A percentile compares a stretch with the other conserved stretches of the same genome.
Evolutionary conservation across 2,329 filamentous ascomycete species (phyloP).

Genomic region (Colletotrichum higginsianum): DNA sequence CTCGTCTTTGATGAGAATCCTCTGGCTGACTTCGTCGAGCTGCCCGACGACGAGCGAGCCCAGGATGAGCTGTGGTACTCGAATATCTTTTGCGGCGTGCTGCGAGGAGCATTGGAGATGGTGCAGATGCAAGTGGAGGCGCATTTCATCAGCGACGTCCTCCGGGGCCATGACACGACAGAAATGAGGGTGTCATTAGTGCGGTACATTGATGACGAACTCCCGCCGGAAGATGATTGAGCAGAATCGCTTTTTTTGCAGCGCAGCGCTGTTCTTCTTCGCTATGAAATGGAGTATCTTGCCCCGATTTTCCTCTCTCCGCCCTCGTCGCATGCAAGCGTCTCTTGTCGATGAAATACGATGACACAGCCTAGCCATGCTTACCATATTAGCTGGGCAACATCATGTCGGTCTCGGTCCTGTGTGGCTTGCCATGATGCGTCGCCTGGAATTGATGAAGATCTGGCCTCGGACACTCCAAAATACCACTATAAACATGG

Average conservation of each 20-base stretch:
- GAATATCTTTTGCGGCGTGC: constrained; percentile 94
- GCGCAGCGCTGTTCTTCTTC: neutral
- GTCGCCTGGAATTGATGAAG: neutral
- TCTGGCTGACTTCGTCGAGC: constrained; percentile 95
- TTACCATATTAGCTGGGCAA: neutral
- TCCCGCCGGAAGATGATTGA: constrained; percentile 96
- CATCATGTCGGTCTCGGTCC: neutral
- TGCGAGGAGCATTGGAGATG: constrained; percentile 95
- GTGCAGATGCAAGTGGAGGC: constrained; percentile 99
- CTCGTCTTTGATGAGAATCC: constrained; percentile 98
- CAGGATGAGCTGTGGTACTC: constrained; percentile 99
- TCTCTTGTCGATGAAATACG: neutral
- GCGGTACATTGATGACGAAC: constrained; percentile 96
- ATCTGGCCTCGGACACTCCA: no score
- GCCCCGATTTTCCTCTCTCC: neutral
- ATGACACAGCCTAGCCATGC: neutral
- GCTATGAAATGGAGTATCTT: neutral
- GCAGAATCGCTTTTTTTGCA: neutral
- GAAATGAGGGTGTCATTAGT: constrained; percentile 96
- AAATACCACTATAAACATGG: neutral
- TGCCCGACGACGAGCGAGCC: constrained; percentile 94
- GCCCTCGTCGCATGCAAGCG: neutral
- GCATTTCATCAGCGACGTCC: constrained; percentile 93
- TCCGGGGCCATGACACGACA: constrained; percentile 94
- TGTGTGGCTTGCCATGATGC: no score